Base-by-base conservation (phyloP, 2,329 filamentous ascomycete species). In the Phialophora verrucosa region DNA sequence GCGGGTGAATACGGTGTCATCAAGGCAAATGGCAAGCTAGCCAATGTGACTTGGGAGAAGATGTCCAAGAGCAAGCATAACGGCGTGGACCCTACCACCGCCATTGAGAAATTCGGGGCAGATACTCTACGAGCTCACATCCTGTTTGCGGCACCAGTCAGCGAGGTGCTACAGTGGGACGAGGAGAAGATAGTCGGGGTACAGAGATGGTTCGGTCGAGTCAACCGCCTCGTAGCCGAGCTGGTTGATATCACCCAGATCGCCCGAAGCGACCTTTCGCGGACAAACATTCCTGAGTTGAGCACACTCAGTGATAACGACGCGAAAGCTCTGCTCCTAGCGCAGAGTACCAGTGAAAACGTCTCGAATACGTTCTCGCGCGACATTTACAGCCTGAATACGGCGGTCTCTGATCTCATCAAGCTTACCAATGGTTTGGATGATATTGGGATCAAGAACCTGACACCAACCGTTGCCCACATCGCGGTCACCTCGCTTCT, bases 21-120 rank as follows among this genome's bases (percentile, higher is more conserved):
- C n/a, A 82, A 82, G 20, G 83, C 84, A 0, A 90, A 87, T 0
- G 86, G 87, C 3, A 78, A 84, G 56, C 73, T 75, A 0, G 87
- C 90, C 1, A 85, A 81, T 31, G 78, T 92, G 20, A 88, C 87
- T 1, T 96, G 86, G 72, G 92, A 96, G 76, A 97, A 97, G 76
- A 97, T 97, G 93, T 95, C 91, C 47, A 97, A 97, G 79, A 96
- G 91, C 73, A 97, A 97, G 78, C 84, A 95, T 80, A 97, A 97
- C 74, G 93, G 93, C 29, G 91, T 96, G 6, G 92, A 96, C 74
- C 93, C 93, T 0, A 88, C 86, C 0, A 82, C 81, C 0, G 91
- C 90, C 69, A 91, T 95, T 64, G 80, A 83, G 7, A 87, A 86
- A 71, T 90, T 95, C 72, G 93, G 93, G 25, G 91, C 92, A 1